Evolutionary conservation across 2,329 filamentous ascomycete genomes (phyloP).

Genomic region (Aspergillus uvarum): DNA sequence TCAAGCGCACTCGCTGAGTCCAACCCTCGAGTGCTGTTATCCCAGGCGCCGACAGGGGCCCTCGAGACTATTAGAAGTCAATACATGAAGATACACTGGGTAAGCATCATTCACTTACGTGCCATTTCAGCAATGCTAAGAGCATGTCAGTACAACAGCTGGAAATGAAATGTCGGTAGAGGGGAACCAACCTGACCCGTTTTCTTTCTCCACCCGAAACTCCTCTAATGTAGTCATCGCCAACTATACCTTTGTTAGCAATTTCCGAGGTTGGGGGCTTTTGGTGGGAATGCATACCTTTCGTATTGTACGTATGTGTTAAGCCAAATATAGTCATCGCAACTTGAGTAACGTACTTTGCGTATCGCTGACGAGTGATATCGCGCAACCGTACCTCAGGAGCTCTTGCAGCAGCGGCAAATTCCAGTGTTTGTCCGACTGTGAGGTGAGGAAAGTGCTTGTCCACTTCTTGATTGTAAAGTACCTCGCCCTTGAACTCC

Average conservation of each 20-base stretch:
- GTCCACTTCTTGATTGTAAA: constrained; percentile 45
- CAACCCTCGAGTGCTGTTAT: constrained; percentile 53
- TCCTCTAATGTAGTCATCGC: constrained; percentile 59
- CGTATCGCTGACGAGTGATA: constrained; percentile 46
- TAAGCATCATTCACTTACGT: constrained; percentile 21
- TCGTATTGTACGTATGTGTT: constrained; percentile 47
- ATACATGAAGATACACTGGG: not conserved
- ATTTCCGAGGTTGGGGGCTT: not conserved
- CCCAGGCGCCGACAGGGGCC: constrained; percentile 43
- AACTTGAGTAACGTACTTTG: constrained; percentile 41
- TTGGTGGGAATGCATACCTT: constrained; percentile 28
- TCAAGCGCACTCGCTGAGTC: constrained; percentile 60
- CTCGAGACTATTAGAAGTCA: constrained; percentile 29
- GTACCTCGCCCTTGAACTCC: constrained; percentile 44
- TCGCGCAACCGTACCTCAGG: constrained; percentile 44
- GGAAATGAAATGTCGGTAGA: not conserved
- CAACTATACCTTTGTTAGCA: constrained; percentile 30
- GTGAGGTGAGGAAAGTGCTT: constrained; percentile 59
- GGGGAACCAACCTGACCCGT: constrained; percentile 51
- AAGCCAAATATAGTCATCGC: constrained; percentile 45
- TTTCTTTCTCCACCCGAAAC: constrained; percentile 64
- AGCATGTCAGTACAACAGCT: constrained; percentile 16
- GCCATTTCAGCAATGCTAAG: constrained; percentile 39
- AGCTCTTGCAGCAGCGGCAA: constrained; percentile 55
- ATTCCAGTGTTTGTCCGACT: constrained; percentile 57